Base-by-base conservation (phyloP, 2,329 filamentous ascomycete species). In the Neocatenulostroma microsporum region DNA sequence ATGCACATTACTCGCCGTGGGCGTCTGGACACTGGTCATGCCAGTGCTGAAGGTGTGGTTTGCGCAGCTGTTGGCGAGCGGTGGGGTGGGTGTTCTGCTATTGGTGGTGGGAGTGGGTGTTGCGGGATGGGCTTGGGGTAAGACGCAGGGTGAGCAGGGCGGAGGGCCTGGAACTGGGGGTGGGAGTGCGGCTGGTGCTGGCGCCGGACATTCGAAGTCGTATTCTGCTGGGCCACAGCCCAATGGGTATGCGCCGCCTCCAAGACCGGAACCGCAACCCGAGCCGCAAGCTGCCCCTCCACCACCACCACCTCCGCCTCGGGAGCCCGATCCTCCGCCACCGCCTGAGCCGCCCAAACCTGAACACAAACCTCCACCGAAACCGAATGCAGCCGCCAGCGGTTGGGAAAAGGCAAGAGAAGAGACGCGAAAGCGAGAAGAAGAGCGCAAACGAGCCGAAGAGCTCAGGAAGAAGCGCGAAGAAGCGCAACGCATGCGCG, bases 41-140 rank as follows among this genome's bases (percentile, higher is more conserved):
- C 88, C 88, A 0, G 76, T 82, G 4, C 68, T 89, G 47, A 78
- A 76, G 50, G 66, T 73, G 33, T 94, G 84, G 82, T 80, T 84
- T 64, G 66, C 73, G 23, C 73, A 75, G 37, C 78, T 86, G 32
- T 71, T 83, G 47, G 77, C 79, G 24, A 73, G 83, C 33, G 60
- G 62, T 45, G 83, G 83, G 4, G 83, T 80, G 51, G 83, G 82
- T 5, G 78, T 93, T 54, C 62, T 81, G 21, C 62, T 91, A 45
- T 65, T 94, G 20, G 70, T 87, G 18, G 60, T 85, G 11, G 77
- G 76, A 5, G 80, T 94, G 18, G 86, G 80, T 4, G 64, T 91
- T 19, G 80, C 76, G 7, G 84, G 83, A 3, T 94, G 87, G 86
- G 76, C 80, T 2, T 67, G 80, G 49, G 84, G 82, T 12, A 75